These are phyloP conservation scores for Russula griseocarnosa DNA, from an alignment of 768 basidiomycete species.

Conservation along the genomic window DNA sequence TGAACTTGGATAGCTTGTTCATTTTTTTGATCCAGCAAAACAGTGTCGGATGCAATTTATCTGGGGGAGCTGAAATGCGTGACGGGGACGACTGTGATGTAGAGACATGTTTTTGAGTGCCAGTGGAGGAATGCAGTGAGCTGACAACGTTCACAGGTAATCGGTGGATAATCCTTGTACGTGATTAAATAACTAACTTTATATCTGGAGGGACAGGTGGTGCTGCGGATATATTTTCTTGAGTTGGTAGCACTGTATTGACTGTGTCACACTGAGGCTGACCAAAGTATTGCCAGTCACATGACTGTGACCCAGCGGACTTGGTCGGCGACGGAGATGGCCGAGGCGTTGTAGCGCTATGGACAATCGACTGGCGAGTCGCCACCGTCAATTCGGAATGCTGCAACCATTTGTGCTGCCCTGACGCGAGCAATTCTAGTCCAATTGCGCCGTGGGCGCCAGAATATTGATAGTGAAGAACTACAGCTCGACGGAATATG, in stretches of 20 bases:
- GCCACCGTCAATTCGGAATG: slow-evolving; percentile 35
- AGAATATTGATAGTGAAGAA: slow-evolving; percentile 70
- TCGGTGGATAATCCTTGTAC: background rate
- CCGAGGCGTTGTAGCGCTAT: background rate
- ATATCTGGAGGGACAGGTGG: too few relatives aligned
- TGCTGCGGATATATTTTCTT: too few relatives aligned
- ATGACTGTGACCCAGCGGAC: slow-evolving; percentile 7
- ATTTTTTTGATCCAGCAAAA: background rate
- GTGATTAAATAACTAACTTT: background rate
- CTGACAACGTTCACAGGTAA: background rate
- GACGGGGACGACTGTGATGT: background rate
- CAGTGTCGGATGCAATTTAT: background rate
- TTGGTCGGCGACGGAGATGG: slow-evolving; percentile 2
- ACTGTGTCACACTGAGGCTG: slow-evolving; percentile 5
- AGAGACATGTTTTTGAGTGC: background rate
- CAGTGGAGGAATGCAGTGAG: background rate
- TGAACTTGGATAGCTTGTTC: background rate
- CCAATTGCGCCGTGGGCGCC: too few relatives aligned
- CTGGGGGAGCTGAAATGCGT: background rate
- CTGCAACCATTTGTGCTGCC: slow-evolving; percentile 33
- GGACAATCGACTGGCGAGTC: slow-evolving; percentile 21
- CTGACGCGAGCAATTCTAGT: too few relatives aligned
- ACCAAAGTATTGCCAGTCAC: slow-evolving; percentile 8
- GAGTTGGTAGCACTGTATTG: background rate
- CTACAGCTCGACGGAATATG: slow-evolving; percentile 30